Conservation (phyloP, 176 grass and related monocot species). For the Paspalum notatum region DNA sequence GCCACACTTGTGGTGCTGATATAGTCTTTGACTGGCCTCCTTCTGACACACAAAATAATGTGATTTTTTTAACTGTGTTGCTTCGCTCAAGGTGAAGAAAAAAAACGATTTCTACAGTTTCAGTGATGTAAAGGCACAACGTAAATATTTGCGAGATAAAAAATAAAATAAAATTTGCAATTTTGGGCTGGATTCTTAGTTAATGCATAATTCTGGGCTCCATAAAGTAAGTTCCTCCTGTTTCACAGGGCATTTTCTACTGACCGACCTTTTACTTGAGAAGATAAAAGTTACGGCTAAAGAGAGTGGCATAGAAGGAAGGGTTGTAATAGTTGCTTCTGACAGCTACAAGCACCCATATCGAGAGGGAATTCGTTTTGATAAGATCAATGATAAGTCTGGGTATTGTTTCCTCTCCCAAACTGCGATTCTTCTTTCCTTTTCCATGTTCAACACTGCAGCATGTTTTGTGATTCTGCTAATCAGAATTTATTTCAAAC, state of each 20-base stretch:
- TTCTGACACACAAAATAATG: neutral
- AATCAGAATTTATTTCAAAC: neutral
- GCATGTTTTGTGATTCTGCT: neutral
- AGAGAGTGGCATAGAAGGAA: slow-evolving; percentile 61
- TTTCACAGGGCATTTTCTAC: slow-evolving; percentile 71
- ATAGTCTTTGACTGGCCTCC: too few species aligned
- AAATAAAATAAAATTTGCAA: too few species aligned
- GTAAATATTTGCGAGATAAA: neutral
- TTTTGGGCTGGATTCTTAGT: neutral
- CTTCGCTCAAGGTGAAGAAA: neutral
- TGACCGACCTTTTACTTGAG: slow-evolving; percentile 70
- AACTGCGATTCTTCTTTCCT: neutral
- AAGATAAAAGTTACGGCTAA: slow-evolving; percentile 58
- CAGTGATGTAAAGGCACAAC: neutral
- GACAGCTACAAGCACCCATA: slow-evolving; percentile 53
- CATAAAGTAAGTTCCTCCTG: neutral
- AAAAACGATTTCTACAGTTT: neutral
- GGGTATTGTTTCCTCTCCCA: slow-evolving; percentile 39
- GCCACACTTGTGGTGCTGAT: neutral
- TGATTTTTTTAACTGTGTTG: neutral
- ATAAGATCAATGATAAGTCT: slow-evolving; percentile 69
- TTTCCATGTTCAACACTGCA: neutral
- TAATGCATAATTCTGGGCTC: neutral
- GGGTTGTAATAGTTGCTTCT: slow-evolving; percentile 69
- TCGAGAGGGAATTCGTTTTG: slow-evolving; percentile 66